phyloP scores from a whole-genome alignment of 2,329 filamentous ascomycete genomes.

The Penicillium brevicompactum region DNA sequence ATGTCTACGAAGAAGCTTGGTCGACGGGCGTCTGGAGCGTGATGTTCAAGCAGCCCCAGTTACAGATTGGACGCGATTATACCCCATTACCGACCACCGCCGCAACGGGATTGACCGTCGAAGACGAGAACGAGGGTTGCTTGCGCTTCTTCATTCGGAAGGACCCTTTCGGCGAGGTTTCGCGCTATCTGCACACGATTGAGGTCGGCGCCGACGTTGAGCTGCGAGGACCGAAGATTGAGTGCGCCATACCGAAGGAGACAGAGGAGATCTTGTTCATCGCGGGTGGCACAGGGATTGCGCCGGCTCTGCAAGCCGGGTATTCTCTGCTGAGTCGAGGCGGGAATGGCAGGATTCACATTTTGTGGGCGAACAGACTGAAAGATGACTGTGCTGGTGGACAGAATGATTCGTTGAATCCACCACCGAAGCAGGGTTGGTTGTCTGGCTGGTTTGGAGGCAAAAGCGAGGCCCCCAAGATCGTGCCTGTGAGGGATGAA shows the following conservation, averaged over 20 bases:
- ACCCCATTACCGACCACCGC: conserved; percentile 68
- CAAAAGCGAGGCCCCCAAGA: neutral
- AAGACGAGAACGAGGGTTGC: conserved; percentile 39
- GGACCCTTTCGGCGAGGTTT: conserved; percentile 81
- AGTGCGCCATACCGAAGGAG: conserved; percentile 62
- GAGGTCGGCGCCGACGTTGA: conserved; percentile 66
- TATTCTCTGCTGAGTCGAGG: conserved; percentile 54
- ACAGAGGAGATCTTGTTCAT: conserved; percentile 72
- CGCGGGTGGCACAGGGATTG: conserved; percentile 90
- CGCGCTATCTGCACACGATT: conserved; percentile 72
- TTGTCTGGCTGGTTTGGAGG: conserved; percentile 31
- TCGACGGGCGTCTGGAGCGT: conserved; percentile 77
- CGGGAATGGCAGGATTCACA: conserved; percentile 58
- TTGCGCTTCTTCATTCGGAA: conserved; percentile 78
- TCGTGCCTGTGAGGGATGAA: conserved; percentile 4
- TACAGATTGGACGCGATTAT: conserved; percentile 90
- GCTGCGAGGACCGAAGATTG: conserved; percentile 75
- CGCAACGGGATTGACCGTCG: conserved; percentile 23
- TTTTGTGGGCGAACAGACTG: conserved; percentile 79
- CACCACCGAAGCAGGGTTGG: conserved; percentile 26
- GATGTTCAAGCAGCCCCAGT: conserved; percentile 89
- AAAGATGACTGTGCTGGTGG: conserved; percentile 68
- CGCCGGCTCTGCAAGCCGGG: conserved; percentile 81
- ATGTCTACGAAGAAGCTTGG: conserved; percentile 54
- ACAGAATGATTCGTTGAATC: conserved; percentile 49